phyloP scores from a whole-genome alignment of 2,329 filamentous ascomycete genomes.

The Blumeria graminis region DNA sequence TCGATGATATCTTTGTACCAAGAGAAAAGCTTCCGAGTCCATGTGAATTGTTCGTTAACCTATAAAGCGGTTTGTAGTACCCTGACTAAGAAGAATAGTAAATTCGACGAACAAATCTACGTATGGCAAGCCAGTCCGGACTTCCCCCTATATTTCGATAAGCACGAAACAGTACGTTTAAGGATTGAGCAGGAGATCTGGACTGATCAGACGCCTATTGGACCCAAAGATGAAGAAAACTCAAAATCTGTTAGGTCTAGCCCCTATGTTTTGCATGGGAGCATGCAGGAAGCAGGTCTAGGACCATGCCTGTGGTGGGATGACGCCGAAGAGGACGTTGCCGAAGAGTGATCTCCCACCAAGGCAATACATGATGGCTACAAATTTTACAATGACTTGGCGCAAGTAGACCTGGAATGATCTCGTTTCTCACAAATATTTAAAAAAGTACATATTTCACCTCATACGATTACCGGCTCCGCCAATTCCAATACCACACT shows the following conservation, averaged over 20 bases:
- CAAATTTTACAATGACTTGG: too few species aligned
- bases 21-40: constrained; percentile 49
- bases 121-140: constrained; percentile 56
- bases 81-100: neutral
- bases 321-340: constrained; percentile 7
- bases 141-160: constrained; percentile 63
- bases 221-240: constrained; percentile 33
- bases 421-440: too few species aligned
- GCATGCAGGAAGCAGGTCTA: constrained; percentile 37
- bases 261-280: constrained; percentile 44
- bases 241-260: constrained; percentile 29
- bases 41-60: constrained; percentile 43
- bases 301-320: constrained; percentile 44
- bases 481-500: constrained; percentile 1
- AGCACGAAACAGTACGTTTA: constrained; percentile 69
- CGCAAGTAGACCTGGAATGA: too few species aligned
- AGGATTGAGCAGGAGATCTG: constrained; percentile 72
- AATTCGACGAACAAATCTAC: constrained; percentile 24
- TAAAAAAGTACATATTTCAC: too few species aligned
- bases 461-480: too few species aligned
- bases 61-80: neutral
- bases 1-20: constrained; percentile 72
- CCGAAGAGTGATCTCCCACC: constrained; percentile 1
- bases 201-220: constrained; percentile 63
- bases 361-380: too few species aligned